Percentiles rank a stretch among this genome's conserved stretches.
Conservation (phyloP, 208 protist species). For the Kentomonas sorsogonicus region DNA sequence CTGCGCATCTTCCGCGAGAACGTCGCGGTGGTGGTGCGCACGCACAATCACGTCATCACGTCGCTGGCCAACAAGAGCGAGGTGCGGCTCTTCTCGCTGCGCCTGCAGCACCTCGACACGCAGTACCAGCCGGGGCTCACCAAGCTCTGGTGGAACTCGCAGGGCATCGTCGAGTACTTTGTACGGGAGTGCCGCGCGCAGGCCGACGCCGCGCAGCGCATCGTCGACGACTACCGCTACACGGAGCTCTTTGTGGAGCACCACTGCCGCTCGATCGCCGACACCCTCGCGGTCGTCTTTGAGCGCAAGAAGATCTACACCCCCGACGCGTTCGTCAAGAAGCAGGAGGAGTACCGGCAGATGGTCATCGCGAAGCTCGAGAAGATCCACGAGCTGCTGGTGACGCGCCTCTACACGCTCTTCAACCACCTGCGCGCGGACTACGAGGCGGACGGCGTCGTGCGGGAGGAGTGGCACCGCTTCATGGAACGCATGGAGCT, state of each 20-base stretch:
- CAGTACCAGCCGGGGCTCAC: slow-evolving; percentile 90
- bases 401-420: slow-evolving; percentile 66
- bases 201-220: slow-evolving; percentile 69
- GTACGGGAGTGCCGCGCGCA: slow-evolving; percentile 90
- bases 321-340: slow-evolving; percentile 76
- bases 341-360: slow-evolving; percentile 80
- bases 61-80: slow-evolving; percentile 88
- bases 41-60: slow-evolving; percentile 94
- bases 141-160: slow-evolving; percentile 93
- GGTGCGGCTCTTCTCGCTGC: slow-evolving; percentile 91
- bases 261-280: slow-evolving; percentile 87
- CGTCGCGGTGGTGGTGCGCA: slow-evolving; percentile 91
- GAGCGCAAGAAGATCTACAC: slow-evolving; percentile 93
- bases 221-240: slow-evolving; percentile 94
- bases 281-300: slow-evolving; percentile 92
- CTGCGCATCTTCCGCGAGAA: slow-evolving; percentile 95
- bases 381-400: slow-evolving; percentile 79
- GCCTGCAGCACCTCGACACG: slow-evolving; percentile 88
- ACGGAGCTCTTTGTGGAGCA: slow-evolving; percentile 79
- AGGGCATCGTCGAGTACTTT: slow-evolving; percentile 94
- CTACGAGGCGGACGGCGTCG: slow-evolving; percentile 57
- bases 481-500: slow-evolving; percentile 91
- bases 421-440: slow-evolving; percentile 93
- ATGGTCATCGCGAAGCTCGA: slow-evolving; percentile 70
- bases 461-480: slow-evolving; percentile 91